These are phyloP conservation scores for Fusarium tanahbumbuense DNA, from an alignment of 2,329 filamentous ascomycete species.

Conservation along the genomic window DNA sequence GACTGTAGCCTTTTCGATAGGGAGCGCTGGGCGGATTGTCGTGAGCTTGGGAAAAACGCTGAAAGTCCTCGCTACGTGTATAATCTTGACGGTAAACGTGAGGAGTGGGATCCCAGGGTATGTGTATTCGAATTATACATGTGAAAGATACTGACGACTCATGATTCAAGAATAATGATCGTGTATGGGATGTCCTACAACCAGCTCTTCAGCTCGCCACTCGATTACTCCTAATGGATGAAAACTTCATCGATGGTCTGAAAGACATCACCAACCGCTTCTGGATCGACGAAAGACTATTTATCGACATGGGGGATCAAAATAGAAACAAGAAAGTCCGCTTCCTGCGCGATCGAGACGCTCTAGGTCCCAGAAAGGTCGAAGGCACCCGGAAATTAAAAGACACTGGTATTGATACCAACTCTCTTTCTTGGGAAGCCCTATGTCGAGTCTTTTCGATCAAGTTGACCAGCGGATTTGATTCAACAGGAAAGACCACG, in stretches of 20 bases:
- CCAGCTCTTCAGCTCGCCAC: slow-evolving; percentile 47
- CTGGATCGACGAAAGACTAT: slow-evolving; percentile 16
- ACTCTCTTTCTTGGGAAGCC: neutral
- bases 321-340: slow-evolving; percentile 5
- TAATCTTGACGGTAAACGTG: slow-evolving; percentile 34
- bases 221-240: slow-evolving; percentile 33
- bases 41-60: neutral
- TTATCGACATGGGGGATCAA: neutral
- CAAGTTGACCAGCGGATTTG: slow-evolving; percentile 28
- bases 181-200: slow-evolving; percentile 47
- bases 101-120: slow-evolving; percentile 44
- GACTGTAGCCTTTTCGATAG: slow-evolving; percentile 25
- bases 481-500: neutral
- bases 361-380: slow-evolving; percentile 6
- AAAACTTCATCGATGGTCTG: slow-evolving; percentile 39
- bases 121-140: neutral
- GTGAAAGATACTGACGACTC: neutral
- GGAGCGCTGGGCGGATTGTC: slow-evolving; percentile 24
- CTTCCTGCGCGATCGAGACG: slow-evolving; percentile 12
- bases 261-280: slow-evolving; percentile 44
- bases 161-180: slow-evolving; percentile 36
- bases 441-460: slow-evolving; percentile 17
- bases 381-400: slow-evolving; percentile 5
- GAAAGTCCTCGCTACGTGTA: slow-evolving; percentile 30
- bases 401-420: slow-evolving; percentile 3